A percentile compares a stretch with the other conserved stretches of the same genome.
Conservation (phyloP, 805 yeast species). For the Nakazawaea laoshanensis region DNA sequence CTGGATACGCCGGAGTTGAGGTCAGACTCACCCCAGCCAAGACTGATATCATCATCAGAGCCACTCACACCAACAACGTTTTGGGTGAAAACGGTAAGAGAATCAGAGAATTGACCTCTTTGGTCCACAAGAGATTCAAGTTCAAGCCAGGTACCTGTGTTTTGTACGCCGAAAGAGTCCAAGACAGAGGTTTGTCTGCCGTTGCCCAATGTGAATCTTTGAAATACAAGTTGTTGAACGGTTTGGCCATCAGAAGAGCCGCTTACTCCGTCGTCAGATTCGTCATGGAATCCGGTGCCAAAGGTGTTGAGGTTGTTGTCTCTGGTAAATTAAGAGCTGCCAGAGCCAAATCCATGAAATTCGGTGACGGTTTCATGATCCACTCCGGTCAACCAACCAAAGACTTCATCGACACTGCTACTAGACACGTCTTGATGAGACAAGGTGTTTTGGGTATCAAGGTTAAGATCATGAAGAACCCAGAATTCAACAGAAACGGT, state of each 20-base stretch:
- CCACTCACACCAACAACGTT: conserved; percentile 97
- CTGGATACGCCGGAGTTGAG: conserved; percentile 99
- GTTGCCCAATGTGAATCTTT: conserved; percentile 99
- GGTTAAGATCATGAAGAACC: conserved; percentile 99
- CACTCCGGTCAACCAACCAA: conserved; percentile 99
- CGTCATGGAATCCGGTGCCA: conserved; percentile 99
- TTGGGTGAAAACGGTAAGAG: conserved; percentile 99
- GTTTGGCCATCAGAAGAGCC: conserved; percentile 99
- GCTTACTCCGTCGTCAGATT: conserved; percentile 99
- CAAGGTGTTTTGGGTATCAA: conserved; percentile 99
- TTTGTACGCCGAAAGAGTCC: conserved; percentile 97
- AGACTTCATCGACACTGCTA: conserved; percentile 97
- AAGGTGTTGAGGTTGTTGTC: conserved; percentile 99
- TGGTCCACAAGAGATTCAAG: conserved; percentile 98
- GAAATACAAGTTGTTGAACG: conserved; percentile 95
- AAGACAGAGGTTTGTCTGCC: conserved; percentile 99
- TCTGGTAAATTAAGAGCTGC: conserved; percentile 99
- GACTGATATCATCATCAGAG: conserved; percentile 98
- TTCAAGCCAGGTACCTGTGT: conserved; percentile 88
- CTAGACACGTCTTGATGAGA: conserved; percentile 99
- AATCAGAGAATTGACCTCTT: conserved; percentile 96
- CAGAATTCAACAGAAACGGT: conserved; percentile 77
- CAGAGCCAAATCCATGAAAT: conserved; percentile 99
- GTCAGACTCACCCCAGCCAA: conserved; percentile 97
- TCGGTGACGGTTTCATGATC: conserved; percentile 99